These are phyloP conservation scores for Cytospora piceae DNA, from an alignment of 2,329 filamentous ascomycete species.

Conservation along the genomic window DNA sequence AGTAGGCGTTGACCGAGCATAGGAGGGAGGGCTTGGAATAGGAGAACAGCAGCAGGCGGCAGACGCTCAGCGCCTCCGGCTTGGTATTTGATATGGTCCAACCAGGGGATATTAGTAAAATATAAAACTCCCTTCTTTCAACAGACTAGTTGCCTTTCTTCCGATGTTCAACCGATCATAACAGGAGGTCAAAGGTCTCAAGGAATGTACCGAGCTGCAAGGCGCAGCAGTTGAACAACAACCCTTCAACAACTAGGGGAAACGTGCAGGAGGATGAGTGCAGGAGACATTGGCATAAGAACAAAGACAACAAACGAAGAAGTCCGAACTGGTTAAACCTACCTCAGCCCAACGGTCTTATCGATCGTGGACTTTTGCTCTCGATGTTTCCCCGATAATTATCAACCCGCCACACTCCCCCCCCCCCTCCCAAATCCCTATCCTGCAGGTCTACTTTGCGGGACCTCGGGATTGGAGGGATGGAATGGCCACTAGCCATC, in stretches of 20 bases:
- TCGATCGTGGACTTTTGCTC: background rate
- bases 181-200: constrained; percentile 4
- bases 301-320: constrained; percentile 9
- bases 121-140: background rate
- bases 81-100: background rate
- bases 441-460: background rate
- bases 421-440: background rate
- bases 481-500: background rate
- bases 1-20: constrained; percentile 4
- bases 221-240: constrained; percentile 12
- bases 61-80: background rate
- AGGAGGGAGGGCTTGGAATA: background rate
- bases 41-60: background rate
- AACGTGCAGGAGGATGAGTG: constrained; percentile 5
- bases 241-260: background rate
- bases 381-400: background rate
- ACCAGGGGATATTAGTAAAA: background rate
- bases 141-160: background rate
- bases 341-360: background rate
- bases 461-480: background rate
- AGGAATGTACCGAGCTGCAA: constrained; percentile 12
- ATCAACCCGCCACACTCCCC: background rate
- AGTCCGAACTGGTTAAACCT: background rate
- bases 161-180: background rate
- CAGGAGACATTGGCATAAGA: constrained; percentile 1